A percentile compares a stretch with the other conserved stretches of the same genome.
Evolutionary conservation across 2,329 filamentous ascomycete species (phyloP).

Genomic region (Phialemoniopsis sp.): DNA sequence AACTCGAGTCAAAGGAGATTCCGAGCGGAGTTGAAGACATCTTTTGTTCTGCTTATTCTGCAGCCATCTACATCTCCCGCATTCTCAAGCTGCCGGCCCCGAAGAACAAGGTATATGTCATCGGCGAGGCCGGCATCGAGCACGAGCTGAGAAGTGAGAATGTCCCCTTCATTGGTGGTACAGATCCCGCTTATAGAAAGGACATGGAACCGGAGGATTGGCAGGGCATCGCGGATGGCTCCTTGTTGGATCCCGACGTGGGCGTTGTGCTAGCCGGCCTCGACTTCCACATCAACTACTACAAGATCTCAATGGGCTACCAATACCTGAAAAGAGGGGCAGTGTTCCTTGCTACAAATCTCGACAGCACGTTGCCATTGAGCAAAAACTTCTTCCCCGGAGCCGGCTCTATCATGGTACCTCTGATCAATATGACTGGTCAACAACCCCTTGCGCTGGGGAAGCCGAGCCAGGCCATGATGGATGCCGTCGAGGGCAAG

Average conservation of each 20-base stretch:
- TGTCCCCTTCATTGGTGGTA: slow-evolving; percentile 79
- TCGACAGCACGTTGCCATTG: slow-evolving; percentile 83
- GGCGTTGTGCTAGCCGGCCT: slow-evolving; percentile 85
- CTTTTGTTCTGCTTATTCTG: slow-evolving; percentile 92
- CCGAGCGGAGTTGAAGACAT: slow-evolving; percentile 81
- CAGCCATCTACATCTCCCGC: slow-evolving; percentile 91
- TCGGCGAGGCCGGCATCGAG: slow-evolving; percentile 90
- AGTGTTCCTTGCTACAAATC: slow-evolving; percentile 87
- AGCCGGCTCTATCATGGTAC: slow-evolving; percentile 77
- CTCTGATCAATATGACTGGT: slow-evolving; percentile 68
- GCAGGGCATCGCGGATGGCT: slow-evolving; percentile 68
- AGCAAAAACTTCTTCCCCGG: slow-evolving; percentile 84
- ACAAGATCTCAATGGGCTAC: slow-evolving; percentile 80
- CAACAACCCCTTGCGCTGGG: slow-evolving; percentile 74
- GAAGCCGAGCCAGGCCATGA: slow-evolving; percentile 98
- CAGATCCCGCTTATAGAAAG: slow-evolving; percentile 71
- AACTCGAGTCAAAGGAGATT: slow-evolving; percentile 78
- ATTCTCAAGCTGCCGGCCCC: slow-evolving; percentile 76
- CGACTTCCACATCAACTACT: slow-evolving; percentile 93
- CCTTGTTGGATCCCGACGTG: slow-evolving; percentile 78
- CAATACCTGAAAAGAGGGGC: slow-evolving; percentile 84
- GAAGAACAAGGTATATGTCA: slow-evolving; percentile 90
- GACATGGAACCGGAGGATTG: slow-evolving; percentile 82
- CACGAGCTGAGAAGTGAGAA: slow-evolving; percentile 78
- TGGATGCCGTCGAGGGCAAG: slow-evolving; percentile 97